Percentiles rank a stretch among this genome's conserved stretches.
Conservation (phyloP, 2,329 filamentous ascomycete genomes). For the Ascochyta fabae region DNA sequence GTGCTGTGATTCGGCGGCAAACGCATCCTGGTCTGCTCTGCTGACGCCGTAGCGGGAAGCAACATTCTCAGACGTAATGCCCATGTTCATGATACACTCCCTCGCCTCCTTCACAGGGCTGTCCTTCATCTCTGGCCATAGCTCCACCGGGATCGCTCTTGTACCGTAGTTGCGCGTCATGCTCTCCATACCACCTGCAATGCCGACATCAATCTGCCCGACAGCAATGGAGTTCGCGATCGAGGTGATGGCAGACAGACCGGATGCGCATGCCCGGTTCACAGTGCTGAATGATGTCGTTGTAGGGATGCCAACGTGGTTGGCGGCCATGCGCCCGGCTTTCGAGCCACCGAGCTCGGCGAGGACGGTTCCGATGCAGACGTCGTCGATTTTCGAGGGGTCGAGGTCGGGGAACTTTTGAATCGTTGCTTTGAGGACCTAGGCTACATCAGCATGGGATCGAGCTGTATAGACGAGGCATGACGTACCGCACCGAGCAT, state of each 20-base stretch:
- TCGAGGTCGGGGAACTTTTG: slow-evolving; percentile 75
- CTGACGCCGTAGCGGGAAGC: slow-evolving; percentile 76
- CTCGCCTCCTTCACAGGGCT: slow-evolving; percentile 70
- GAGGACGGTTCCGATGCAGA: slow-evolving; percentile 86
- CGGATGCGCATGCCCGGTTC: slow-evolving; percentile 84
- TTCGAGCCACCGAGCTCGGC: slow-evolving; percentile 90
- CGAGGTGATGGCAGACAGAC: slow-evolving; percentile 76
- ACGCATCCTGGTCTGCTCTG: slow-evolving; percentile 79
- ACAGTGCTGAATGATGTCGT: slow-evolving; percentile 81
- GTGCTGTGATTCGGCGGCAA: slow-evolving; percentile 76
- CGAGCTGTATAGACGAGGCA: not conserved
- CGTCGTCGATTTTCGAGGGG: slow-evolving; percentile 74
- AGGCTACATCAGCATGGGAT: slow-evolving; percentile 3
- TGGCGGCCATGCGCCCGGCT: slow-evolving; percentile 87
- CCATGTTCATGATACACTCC: slow-evolving; percentile 96
- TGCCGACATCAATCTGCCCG: slow-evolving; percentile 73
- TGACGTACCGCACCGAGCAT: slow-evolving; percentile 68
- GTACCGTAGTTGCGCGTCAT: slow-evolving; percentile 92
- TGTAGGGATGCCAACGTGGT: slow-evolving; percentile 78
- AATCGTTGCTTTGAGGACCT: slow-evolving; percentile 70
- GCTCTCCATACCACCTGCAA: slow-evolving; percentile 92
- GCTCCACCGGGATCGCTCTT: slow-evolving; percentile 80
- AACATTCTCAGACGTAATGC: slow-evolving; percentile 87
- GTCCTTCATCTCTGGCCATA: slow-evolving; percentile 76
- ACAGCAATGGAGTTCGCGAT: slow-evolving; percentile 78